Evolutionary conservation across 805 yeast species (phyloP).

Genomic region (Metschnikowia kofuensis): DNA sequence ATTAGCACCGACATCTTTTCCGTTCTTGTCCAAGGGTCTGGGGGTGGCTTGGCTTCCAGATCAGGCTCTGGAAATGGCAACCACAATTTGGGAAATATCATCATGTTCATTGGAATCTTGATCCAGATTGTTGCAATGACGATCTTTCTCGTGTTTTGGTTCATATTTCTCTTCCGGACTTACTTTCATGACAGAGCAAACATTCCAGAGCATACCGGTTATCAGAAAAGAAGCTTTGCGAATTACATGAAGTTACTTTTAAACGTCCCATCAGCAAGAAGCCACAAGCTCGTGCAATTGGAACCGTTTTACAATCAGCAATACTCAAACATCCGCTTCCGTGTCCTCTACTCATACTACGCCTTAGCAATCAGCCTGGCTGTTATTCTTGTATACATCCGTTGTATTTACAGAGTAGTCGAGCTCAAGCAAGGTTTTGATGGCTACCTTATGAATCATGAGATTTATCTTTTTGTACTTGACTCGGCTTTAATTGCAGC

Average conservation of each 20-base stretch:
- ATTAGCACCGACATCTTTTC: slow-evolving; percentile 37
- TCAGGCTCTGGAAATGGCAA: slow-evolving; percentile 23
- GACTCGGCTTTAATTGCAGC: slow-evolving; percentile 39
- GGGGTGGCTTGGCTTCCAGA: slow-evolving; percentile 35
- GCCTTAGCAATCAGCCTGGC: slow-evolving; percentile 35
- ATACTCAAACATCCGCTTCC: slow-evolving; percentile 22
- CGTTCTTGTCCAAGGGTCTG: slow-evolving; percentile 37
- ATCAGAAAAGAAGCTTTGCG: slow-evolving; percentile 4
- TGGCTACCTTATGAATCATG: slow-evolving; percentile 37
- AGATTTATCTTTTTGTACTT: slow-evolving; percentile 35
- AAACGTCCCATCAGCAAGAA: slow-evolving; percentile 23
- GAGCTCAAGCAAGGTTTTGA: slow-evolving; percentile 38
- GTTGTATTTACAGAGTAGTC: slow-evolving; percentile 41
- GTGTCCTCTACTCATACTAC: slow-evolving; percentile 26
- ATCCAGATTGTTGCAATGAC: slow-evolving; percentile 41
- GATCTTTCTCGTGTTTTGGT: slow-evolving; percentile 33
- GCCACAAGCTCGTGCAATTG: slow-evolving; percentile 22
- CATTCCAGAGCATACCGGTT: slow-evolving; percentile 13
- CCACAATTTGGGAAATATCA: slow-evolving; percentile 31
- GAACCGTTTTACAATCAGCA: slow-evolving; percentile 30
- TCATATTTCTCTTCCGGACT: slow-evolving; percentile 32
- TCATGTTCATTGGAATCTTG: slow-evolving; percentile 38
- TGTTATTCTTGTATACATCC: slow-evolving; percentile 33
- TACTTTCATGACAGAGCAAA: slow-evolving; percentile 26
- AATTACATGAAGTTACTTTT: slow-evolving; percentile 30